Evolutionary conservation across 345 rosid species (phyloP).

Genomic region (Laguncularia racemosa): DNA sequence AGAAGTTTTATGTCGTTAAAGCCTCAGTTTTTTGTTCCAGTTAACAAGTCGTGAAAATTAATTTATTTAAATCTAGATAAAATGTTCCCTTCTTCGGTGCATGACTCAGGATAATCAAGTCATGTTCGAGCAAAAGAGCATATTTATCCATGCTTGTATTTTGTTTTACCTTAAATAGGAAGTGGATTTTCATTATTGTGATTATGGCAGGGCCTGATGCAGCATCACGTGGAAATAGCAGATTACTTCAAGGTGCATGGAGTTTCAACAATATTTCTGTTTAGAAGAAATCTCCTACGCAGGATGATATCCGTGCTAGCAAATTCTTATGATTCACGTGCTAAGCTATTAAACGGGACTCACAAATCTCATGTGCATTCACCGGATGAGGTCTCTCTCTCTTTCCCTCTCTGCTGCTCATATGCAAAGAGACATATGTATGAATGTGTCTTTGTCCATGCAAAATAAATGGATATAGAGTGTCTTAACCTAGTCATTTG

Average conservation of each 20-base stretch:
- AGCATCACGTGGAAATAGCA: slow-evolving; percentile 69
- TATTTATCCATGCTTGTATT: too few relatives aligned
- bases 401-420: not conserved
- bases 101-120: too few relatives aligned
- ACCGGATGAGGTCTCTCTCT: slow-evolving; percentile 53
- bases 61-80: too few relatives aligned
- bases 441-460: not conserved
- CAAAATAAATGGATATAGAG: too few relatives aligned
- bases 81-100: too few relatives aligned
- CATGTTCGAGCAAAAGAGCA: too few relatives aligned
- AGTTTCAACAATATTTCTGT: slow-evolving; percentile 81
- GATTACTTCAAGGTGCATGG: slow-evolving; percentile 83
- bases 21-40: too few relatives aligned
- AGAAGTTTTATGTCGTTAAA: too few relatives aligned
- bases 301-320: slow-evolving; percentile 93
- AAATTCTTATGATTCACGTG: slow-evolving; percentile 78
- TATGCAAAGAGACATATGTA: not conserved
- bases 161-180: too few relatives aligned
- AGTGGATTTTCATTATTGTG: not conserved
- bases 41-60: too few relatives aligned
- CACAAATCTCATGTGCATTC: slow-evolving; percentile 98
- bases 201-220: slow-evolving; percentile 69
- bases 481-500: not conserved
- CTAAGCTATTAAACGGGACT: slow-evolving; percentile 77
- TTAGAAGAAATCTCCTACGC: slow-evolving; percentile 86